Base-by-base conservation (phyloP, 2,329 filamentous ascomycete species). In the Xylariaceae sp. region DNA sequence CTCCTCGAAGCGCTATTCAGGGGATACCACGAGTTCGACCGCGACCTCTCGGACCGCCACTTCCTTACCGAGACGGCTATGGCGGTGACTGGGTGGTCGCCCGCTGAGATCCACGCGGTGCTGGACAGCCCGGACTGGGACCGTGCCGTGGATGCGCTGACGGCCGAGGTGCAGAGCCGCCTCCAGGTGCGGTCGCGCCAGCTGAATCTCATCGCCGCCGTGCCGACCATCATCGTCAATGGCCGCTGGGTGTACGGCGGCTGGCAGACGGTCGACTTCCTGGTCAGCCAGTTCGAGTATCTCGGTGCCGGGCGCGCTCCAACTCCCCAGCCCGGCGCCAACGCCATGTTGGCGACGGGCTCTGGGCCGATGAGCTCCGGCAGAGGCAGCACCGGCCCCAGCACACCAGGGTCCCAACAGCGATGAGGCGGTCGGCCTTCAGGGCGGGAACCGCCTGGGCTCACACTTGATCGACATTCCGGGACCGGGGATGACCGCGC, bases 151-250 rank as follows among this genome's bases (percentile, higher is more conserved):
- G 49, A 54, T 33, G 35, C 14, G 11, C 45, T 55, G 12, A 42
- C 38, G 29, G 41, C 44, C 12, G 45, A 51, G 18, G 49, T 50
- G 16, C 39, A 45, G 23, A 32, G 25, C 28, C 43, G 44, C 15
- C 27, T 41, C 10, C 34, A 34, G 29, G 45, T 42, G 15, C 37
- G 37, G 4, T 41, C 32, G 24, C 32, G 26, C 18, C 19, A 25
- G 3, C 33, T 52, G 57, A 61, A 65, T 34, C 35, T 37, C 5
- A 59, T 89, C 33, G 67, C 65, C 36, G 83, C 83, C 0, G 83
- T 89, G 45, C 83, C 84, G 12, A 78, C 81, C 46, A 85, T 85
- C 49, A 77, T 77, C 2, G 69, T 90, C 32, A 80, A 87, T 51
- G 75, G 69, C 2, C 64, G 65, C 49, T 87, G 76, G 56, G 70